Percentiles rank a stretch among this genome's conserved stretches.
Conservation (phyloP, 805 yeast species). For the Candida arabinofermentans region DNA sequence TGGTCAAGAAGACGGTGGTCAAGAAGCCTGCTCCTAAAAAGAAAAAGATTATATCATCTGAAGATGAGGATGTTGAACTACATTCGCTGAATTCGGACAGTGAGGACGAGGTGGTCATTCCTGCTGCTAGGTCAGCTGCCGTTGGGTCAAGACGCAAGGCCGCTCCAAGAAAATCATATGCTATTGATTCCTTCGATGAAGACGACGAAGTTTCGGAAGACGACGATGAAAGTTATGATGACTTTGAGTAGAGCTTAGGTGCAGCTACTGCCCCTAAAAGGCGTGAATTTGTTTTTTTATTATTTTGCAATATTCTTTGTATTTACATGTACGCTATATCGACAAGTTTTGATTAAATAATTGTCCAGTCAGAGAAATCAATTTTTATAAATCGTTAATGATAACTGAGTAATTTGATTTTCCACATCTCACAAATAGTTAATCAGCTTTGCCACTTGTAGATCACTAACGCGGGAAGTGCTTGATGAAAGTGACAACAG, state of each 20-base stretch:
- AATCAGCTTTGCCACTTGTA: too few species aligned
- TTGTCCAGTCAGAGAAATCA: too few species aligned
- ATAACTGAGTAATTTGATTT: too few species aligned
- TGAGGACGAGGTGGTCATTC: constrained; percentile 7
- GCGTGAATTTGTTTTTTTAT: neutral
- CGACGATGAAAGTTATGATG: constrained; percentile 20
- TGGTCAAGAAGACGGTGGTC: neutral
- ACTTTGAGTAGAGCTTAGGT: constrained; percentile 11
- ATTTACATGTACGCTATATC: too few species aligned
- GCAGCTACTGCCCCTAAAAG: too few species aligned
- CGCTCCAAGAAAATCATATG: constrained; percentile 17
- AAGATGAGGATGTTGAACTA: constrained; percentile 8
- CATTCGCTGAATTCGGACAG: constrained; percentile 9
- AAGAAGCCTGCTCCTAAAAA: neutral
- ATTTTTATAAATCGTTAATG: too few species aligned
- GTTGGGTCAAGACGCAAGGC: constrained; percentile 9
- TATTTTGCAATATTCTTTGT: too few species aligned
- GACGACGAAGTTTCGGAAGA: constrained; percentile 3
- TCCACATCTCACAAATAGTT: too few species aligned
- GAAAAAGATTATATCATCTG: neutral
- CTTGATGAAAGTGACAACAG: too few species aligned
- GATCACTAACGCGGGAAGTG: too few species aligned
- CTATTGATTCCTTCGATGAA: constrained; percentile 3
- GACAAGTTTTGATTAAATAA: too few species aligned
- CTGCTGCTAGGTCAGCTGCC: constrained; percentile 7